These are phyloP conservation scores for Gracilaria gracilis DNA, from an alignment of 23 red algal species.

Conservation along the genomic window DNA sequence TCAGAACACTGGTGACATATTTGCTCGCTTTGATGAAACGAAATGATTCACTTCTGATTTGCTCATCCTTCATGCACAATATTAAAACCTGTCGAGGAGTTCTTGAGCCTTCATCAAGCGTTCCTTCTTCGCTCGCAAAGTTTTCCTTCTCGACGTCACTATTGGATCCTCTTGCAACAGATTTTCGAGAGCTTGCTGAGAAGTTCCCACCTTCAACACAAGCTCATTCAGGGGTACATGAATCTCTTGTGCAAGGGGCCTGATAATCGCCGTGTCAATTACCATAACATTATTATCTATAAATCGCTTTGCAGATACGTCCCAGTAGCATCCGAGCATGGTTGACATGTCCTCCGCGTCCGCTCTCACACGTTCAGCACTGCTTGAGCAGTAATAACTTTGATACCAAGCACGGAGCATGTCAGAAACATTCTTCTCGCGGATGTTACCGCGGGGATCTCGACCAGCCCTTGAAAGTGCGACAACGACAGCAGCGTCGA, in stretches of 20 bases:
- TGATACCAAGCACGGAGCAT: constrained; percentile 74
- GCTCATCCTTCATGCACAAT: neutral
- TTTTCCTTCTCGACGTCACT: constrained; percentile 42
- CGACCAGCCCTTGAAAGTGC: constrained; percentile 60
- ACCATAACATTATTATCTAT: constrained; percentile 70
- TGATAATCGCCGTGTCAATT: constrained; percentile 56
- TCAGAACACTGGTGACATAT: neutral
- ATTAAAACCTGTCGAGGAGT: constrained; percentile 49
- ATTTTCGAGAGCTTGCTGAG: constrained; percentile 47
- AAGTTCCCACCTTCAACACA: constrained; percentile 64
- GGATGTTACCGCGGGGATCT: constrained; percentile 47
- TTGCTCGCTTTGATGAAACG: neutral
- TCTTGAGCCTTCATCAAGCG: constrained; percentile 51
- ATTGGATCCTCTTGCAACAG: constrained; percentile 57
- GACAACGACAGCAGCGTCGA: constrained; percentile 53
- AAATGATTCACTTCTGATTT: neutral
- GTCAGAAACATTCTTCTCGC: constrained; percentile 57
- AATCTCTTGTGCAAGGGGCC: constrained; percentile 53
- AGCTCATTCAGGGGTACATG: constrained; percentile 71
- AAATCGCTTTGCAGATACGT: constrained; percentile 57
- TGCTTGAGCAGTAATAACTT: constrained; percentile 64
- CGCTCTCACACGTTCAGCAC: constrained; percentile 45
- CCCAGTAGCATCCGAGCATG: constrained; percentile 70
- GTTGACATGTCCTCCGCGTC: constrained; percentile 70
- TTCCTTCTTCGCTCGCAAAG: constrained; percentile 23